Conservation (phyloP, 805 yeast species). For the Scheffersomyces ergatensis region DNA sequence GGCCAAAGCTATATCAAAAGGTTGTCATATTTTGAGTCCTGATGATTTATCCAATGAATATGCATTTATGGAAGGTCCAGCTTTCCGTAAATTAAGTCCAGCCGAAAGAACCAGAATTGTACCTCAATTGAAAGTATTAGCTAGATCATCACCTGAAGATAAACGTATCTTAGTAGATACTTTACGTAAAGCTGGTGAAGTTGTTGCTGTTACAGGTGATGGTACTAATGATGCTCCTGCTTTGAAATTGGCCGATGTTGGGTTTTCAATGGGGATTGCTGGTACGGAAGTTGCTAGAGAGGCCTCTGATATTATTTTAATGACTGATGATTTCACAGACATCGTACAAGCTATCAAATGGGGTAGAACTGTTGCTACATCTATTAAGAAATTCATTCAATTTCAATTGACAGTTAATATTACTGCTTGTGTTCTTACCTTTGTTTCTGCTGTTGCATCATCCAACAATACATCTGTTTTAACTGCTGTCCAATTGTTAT, state of each 20-base stretch:
- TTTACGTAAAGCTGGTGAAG: constrained; percentile 77
- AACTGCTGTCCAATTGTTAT: constrained; percentile 93
- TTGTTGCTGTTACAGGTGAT: constrained; percentile 98
- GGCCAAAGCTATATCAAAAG: constrained; percentile 85
- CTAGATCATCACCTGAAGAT: constrained; percentile 95
- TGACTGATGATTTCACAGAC: constrained; percentile 92
- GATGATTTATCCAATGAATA: constrained; percentile 51
- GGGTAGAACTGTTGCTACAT: constrained; percentile 96
- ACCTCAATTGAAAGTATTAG: constrained; percentile 81
- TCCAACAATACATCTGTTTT: constrained; percentile 78
- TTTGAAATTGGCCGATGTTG: constrained; percentile 92
- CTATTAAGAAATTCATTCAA: constrained; percentile 93
- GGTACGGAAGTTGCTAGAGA: constrained; percentile 99
- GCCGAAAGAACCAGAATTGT: constrained; percentile 56
- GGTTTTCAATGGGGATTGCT: constrained; percentile 97
- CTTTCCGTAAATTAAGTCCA: constrained; percentile 64
- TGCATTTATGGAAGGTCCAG: constrained; percentile 91
- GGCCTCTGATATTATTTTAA: constrained; percentile 87
- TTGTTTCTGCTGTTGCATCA: constrained; percentile 88
- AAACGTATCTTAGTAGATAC: constrained; percentile 83
- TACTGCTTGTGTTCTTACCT: constrained; percentile 93
- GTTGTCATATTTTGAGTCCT: constrained; percentile 71
- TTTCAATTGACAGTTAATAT: constrained; percentile 95
- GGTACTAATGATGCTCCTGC: constrained; percentile 99
- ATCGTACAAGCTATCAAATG: constrained; percentile 96